These are phyloP conservation scores for Ceratocystis huliohia DNA, from an alignment of 2,329 filamentous ascomycete species.

Conservation along the genomic window DNA sequence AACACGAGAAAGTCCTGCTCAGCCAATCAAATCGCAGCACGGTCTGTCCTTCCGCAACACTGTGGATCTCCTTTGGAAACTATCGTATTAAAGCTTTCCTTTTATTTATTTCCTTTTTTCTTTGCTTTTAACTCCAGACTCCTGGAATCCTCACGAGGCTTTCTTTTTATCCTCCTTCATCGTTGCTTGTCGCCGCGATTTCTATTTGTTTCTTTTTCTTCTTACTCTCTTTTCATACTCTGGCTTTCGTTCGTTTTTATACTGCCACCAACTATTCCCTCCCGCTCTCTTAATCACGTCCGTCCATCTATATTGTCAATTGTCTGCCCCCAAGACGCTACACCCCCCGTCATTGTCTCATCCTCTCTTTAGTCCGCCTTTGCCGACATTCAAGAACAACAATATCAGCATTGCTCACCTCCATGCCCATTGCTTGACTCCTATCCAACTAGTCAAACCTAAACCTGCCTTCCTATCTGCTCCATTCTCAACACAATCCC, in stretches of 20 bases:
- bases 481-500: background rate
- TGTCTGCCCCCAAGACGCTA: background rate
- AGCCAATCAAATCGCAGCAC: background rate
- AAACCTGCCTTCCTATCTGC: background rate
- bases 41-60: background rate
- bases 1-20: conserved; percentile 15
- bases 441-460: too few species aligned
- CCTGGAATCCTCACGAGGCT: background rate
- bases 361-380: background rate
- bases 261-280: background rate
- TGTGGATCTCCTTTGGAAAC: background rate
- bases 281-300: background rate
- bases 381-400: background rate
- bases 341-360: background rate
- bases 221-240: background rate
- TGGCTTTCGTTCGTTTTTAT: background rate
- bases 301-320: background rate
- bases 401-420: background rate
- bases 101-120: background rate
- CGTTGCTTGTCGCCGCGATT: background rate
- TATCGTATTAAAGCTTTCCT: background rate
- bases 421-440: too few species aligned
- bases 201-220: background rate
- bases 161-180: background rate
- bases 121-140: background rate